Evolutionary conservation across 352 stramenopile species (phyloP).

Genomic region (Globisporangium viniferum): DNA sequence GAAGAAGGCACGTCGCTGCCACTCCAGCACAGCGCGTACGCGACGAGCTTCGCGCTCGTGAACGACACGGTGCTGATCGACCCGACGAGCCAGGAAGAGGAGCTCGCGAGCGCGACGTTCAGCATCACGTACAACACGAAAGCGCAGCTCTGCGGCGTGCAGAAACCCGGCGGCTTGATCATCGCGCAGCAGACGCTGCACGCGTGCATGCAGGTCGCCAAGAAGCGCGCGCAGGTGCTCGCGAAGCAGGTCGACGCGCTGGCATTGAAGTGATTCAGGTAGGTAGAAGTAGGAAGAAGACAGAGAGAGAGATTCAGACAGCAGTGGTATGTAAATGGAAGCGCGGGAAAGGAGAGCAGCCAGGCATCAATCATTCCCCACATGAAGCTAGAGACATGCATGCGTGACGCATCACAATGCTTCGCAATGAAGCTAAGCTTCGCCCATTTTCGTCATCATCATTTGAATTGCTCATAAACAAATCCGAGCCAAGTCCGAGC

Average conservation of each 20-base stretch:
- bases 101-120: conserved; percentile 52
- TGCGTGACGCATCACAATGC: not conserved
- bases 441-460: not conserved
- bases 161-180: conserved; percentile 64
- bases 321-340: not conserved
- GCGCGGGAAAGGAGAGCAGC: not conserved
- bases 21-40: conserved; percentile 57
- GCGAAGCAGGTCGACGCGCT: conserved; percentile 34
- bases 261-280: not conserved
- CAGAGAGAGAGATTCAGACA: not conserved
- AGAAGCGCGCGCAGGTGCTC: conserved; percentile 32
- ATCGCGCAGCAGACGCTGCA: conserved; percentile 50
- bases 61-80: conserved; percentile 60
- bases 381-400: conserved; percentile 1
- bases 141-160: conserved; percentile 58
- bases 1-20: conserved; percentile 42
- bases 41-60: conserved; percentile 67
- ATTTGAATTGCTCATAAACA: not conserved
- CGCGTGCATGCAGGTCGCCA: conserved; percentile 63
- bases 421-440: too few species aligned
- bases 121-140: conserved; percentile 66
- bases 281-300: conserved; percentile 3
- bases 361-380: not conserved
- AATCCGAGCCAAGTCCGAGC: not conserved
- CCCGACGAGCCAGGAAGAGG: conserved; percentile 69